Base-by-base conservation (phyloP, 805 yeast species). In the Lipomyces orientalis region DNA sequence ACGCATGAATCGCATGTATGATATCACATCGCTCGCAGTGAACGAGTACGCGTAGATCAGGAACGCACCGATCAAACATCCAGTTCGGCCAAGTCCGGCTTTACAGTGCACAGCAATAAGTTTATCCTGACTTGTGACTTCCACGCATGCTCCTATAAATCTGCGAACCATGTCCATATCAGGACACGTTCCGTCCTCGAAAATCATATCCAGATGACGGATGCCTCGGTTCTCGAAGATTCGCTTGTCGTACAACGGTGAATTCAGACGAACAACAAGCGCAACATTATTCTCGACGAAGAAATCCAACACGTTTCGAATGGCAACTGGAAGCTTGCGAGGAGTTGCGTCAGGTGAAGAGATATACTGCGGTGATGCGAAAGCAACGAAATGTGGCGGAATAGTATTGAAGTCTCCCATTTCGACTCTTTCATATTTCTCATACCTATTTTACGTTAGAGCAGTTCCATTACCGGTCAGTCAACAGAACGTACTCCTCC, bases 41-140 rank as follows among this genome's bases (percentile, higher is more conserved):
- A 95, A 95, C 0, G 98, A 98, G 77, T 94, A 95, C 1, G 97
- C 92, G 77, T 95, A 95, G 61, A 95, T 95, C 72, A 95, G 83
- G 79, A 94, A 97, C 0, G 99, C 99, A 6, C 99, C 99, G 71
- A 95, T 95, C 61, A 95, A 84, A 80, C 99, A 95, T 22, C 99
- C 99, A 0, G 99, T 95, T 82, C 99, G 86, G 12, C 99, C 99
- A 66, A 95, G 82, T 4, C 99, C 99, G 4, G 99, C 99, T 77
- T 95, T 94, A 83, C 99, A 95, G 78, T 95, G 99, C n/a, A 95
- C 98, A 1, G 99, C 99, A 69, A 95, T 89, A 76, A 93, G 93
- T 22, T 97, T 98, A 16, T 64, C 65, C 25, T 65, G 58, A 54
- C 86, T 85, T 65, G 94, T 91, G 9, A 92, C 87, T 46, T 96